Evolutionary conservation across 768 basidiomycete species (phyloP).

Genomic region (Tylopilus rubrobrunneus): DNA sequence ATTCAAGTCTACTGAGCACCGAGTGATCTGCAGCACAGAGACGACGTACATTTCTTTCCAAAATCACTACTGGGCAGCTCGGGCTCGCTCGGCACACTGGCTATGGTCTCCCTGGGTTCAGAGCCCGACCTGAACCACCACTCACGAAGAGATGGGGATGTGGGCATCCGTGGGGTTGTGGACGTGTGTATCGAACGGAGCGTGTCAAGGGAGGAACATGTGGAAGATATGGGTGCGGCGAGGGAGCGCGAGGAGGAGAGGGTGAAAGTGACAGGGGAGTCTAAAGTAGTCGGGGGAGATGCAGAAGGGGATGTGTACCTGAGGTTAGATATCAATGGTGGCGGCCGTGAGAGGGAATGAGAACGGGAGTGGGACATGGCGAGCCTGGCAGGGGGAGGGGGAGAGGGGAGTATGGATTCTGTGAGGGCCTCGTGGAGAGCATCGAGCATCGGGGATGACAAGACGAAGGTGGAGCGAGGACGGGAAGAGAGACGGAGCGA

Average conservation of each 20-base stretch:
- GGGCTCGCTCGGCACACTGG: slow-evolving; percentile 46
- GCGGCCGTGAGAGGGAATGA: slow-evolving; percentile 38
- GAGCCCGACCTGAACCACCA: slow-evolving; percentile 54
- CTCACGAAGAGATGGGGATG: slow-evolving; percentile 22
- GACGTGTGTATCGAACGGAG: slow-evolving; percentile 44
- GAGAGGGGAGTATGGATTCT: slow-evolving; percentile 37
- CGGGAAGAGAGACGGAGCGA: slow-evolving; percentile 15
- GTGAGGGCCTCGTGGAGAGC: slow-evolving; percentile 45
- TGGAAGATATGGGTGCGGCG: slow-evolving; percentile 23
- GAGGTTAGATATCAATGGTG: slow-evolving; percentile 51
- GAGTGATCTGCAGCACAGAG: background rate
- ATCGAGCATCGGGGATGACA: slow-evolving; percentile 30
- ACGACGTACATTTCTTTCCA: slow-evolving; percentile 57
- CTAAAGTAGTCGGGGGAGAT: slow-evolving; percentile 43
- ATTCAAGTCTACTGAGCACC: background rate
- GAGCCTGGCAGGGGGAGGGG: slow-evolving; percentile 43
- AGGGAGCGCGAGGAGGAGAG: slow-evolving; percentile 17
- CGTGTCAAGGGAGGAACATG: slow-evolving; percentile 53
- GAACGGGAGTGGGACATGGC: slow-evolving; percentile 34
- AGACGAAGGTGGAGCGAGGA: background rate
- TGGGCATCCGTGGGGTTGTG: slow-evolving; percentile 22
- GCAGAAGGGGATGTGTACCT: slow-evolving; percentile 62
- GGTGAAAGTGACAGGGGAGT: slow-evolving; percentile 9
- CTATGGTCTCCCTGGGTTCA: slow-evolving; percentile 36
- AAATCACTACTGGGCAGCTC: slow-evolving; percentile 41